phyloP scores from a whole-genome alignment of 2,329 filamentous ascomycete genomes.

The Fusarium veterinarium region DNA sequence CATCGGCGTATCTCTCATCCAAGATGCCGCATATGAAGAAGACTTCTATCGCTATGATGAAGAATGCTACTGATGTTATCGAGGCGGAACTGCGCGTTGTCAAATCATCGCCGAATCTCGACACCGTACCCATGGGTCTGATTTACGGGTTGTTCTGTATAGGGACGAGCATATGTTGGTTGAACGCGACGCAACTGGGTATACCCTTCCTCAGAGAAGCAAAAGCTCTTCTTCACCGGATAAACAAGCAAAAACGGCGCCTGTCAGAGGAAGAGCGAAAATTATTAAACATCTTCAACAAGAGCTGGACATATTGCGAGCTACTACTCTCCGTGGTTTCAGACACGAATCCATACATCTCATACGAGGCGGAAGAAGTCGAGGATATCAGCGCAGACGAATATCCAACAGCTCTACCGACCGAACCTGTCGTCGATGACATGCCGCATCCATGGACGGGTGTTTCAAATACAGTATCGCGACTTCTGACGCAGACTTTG shows the following conservation, averaged over 20 bases:
- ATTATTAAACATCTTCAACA: conserved; percentile 52
- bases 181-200: conserved; percentile 50
- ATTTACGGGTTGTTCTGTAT: conserved; percentile 54
- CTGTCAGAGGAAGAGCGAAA: conserved; percentile 39
- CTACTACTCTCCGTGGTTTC: conserved; percentile 54
- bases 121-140: conserved; percentile 49
- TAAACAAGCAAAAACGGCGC: conserved; percentile 36
- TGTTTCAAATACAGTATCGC: conserved; percentile 49
- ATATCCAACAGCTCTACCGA: conserved; percentile 24
- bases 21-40: conserved; percentile 50
- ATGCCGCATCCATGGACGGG: conserved; percentile 54
- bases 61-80: conserved; percentile 49
- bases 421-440: conserved; percentile 26
- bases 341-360: conserved; percentile 44
- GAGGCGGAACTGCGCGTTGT: conserved; percentile 47
- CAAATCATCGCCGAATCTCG: conserved; percentile 24
- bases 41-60: conserved; percentile 49
- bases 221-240: conserved; percentile 41
- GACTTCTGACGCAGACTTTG: conserved; percentile 51
- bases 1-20: conserved; percentile 50
- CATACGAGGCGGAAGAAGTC: conserved; percentile 14
- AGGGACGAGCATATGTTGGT: conserved; percentile 54
- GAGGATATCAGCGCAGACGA: conserved; percentile 26
- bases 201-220: conserved; percentile 48
- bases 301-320: conserved; percentile 55